Conservation (phyloP, 352 stramenopile species). For the Peronospora destructor region DNA sequence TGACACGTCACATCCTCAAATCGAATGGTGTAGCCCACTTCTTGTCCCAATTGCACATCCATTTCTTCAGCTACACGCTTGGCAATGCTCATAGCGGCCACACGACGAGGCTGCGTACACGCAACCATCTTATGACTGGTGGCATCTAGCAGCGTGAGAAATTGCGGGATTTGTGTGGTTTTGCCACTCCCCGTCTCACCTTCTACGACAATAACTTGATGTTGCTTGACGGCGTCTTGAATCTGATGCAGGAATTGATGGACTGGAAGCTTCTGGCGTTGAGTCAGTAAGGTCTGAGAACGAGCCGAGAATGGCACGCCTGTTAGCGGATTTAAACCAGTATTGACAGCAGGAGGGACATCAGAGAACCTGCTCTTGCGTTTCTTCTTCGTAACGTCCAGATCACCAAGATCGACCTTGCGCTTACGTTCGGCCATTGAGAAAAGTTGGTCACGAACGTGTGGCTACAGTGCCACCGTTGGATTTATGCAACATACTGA, state of each 20-base stretch:
- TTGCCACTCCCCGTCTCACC: slow-evolving; percentile 98
- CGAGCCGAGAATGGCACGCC: slow-evolving; percentile 77
- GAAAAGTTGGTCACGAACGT: neutral
- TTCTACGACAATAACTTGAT: slow-evolving; percentile 96
- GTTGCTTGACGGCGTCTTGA: slow-evolving; percentile 89
- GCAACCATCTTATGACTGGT: slow-evolving; percentile 80
- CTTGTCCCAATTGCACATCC: slow-evolving; percentile 93
- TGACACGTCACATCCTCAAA: slow-evolving; percentile 95
- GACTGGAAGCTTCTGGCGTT: slow-evolving; percentile 95
- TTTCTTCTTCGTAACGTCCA: slow-evolving; percentile 36
- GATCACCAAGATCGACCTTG: slow-evolving; percentile 53
- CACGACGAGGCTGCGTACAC: slow-evolving; percentile 96
- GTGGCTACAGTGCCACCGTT: neutral
- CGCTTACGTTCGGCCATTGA: slow-evolving; percentile 62
- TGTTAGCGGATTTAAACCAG: slow-evolving; percentile 89
- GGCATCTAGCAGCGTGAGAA: slow-evolving; percentile 80
- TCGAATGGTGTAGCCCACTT: slow-evolving; percentile 99
- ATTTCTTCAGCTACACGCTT: slow-evolving; percentile 98
- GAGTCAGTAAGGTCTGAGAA: slow-evolving; percentile 90
- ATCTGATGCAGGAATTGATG: slow-evolving; percentile 96
- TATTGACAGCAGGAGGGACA: slow-evolving; percentile 21
- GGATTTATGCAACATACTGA: neutral
- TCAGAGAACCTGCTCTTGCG: slow-evolving; percentile 81
- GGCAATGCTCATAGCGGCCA: slow-evolving; percentile 97
- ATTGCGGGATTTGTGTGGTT: slow-evolving; percentile 95